phyloP scores from a whole-genome alignment of 805 yeast genomes.

The Saccharomycopsis babjevae region DNA sequence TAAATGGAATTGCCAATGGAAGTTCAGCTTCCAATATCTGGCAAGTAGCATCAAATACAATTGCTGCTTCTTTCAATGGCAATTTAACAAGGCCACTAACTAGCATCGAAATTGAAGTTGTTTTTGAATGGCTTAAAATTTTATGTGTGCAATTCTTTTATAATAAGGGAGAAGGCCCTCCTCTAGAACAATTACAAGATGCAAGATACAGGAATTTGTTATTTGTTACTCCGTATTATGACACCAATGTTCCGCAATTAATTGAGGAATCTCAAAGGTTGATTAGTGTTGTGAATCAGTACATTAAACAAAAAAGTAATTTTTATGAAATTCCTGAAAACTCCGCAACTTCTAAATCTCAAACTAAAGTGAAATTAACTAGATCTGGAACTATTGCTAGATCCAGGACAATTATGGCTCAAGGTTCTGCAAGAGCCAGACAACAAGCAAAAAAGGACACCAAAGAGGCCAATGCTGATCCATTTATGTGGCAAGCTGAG shows the following conservation, averaged over 20 bases:
- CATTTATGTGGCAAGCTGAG: slow-evolving; percentile 28
- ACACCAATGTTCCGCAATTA: slow-evolving; percentile 36
- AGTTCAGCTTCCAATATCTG: slow-evolving; percentile 28
- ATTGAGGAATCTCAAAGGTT: slow-evolving; percentile 49
- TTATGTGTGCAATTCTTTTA: slow-evolving; percentile 68
- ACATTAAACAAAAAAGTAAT: slow-evolving; percentile 38
- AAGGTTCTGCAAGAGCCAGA: slow-evolving; percentile 51
- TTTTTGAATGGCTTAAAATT: slow-evolving; percentile 58
- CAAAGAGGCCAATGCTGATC: slow-evolving; percentile 35
- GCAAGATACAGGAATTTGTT: slow-evolving; percentile 54
- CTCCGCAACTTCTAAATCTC: neutral
- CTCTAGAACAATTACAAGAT: slow-evolving; percentile 50
- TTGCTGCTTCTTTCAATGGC: slow-evolving; percentile 29
- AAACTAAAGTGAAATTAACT: slow-evolving; percentile 21
- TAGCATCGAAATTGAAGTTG: slow-evolving; percentile 51
- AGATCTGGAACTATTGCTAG: slow-evolving; percentile 46
- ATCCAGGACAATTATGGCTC: slow-evolving; percentile 59
- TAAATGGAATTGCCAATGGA: slow-evolving; percentile 11
- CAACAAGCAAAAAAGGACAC: slow-evolving; percentile 37
- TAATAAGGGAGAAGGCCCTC: slow-evolving; percentile 74
- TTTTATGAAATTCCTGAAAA: slow-evolving; percentile 18
- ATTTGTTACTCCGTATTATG: slow-evolving; percentile 57
- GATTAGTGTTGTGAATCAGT: slow-evolving; percentile 42
- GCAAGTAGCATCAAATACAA: slow-evolving; percentile 29
- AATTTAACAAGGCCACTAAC: slow-evolving; percentile 35